A percentile compares a stretch with the other conserved stretches of the same genome.
phyloP scores from a whole-genome alignment of 176 grass and related monocot genomes.

The Elaeis guineensis region DNA sequence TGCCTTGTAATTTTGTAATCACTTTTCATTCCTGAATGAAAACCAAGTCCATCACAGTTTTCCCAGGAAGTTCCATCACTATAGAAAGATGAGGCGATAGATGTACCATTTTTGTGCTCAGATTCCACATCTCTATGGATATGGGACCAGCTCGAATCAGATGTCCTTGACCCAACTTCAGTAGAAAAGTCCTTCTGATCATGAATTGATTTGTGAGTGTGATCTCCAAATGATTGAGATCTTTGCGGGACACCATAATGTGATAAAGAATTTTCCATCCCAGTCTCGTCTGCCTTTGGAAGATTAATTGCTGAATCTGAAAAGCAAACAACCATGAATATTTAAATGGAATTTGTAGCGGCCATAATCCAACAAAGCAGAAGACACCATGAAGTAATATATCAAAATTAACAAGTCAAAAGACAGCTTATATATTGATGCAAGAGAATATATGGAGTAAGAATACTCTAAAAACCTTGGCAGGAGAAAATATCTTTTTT shows the following conservation, averaged over 20 bases:
- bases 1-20: constrained; percentile 27
- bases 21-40: constrained; percentile 15
- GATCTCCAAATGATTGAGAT: constrained; percentile 43
- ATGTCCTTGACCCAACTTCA: not conserved
- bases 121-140: constrained; percentile 1
- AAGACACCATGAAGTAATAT: too few relatives aligned
- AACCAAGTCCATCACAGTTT: constrained; percentile 2
- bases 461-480: too few relatives aligned
- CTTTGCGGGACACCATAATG: constrained; percentile 63
- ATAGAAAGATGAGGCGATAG: constrained; percentile 5
- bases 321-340: constrained; percentile 1
- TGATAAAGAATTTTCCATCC: constrained; percentile 22
- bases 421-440: too few relatives aligned
- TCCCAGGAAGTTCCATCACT: constrained; percentile 5
- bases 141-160: constrained; percentile 5
- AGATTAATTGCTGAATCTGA: constrained; percentile 31
- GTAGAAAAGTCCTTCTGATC: constrained; percentile 9
- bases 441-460: too few relatives aligned
- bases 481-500: too few relatives aligned
- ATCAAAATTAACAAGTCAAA: too few relatives aligned
- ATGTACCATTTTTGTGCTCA: constrained; percentile 1
- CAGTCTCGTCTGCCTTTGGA: constrained; percentile 36
- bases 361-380: too few relatives aligned
- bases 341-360: too few relatives aligned
- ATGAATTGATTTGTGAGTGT: constrained; percentile 25